These are phyloP conservation scores for Priceomyces castillae DNA, from an alignment of 805 yeast genomes.

Conservation along the genomic window DNA sequence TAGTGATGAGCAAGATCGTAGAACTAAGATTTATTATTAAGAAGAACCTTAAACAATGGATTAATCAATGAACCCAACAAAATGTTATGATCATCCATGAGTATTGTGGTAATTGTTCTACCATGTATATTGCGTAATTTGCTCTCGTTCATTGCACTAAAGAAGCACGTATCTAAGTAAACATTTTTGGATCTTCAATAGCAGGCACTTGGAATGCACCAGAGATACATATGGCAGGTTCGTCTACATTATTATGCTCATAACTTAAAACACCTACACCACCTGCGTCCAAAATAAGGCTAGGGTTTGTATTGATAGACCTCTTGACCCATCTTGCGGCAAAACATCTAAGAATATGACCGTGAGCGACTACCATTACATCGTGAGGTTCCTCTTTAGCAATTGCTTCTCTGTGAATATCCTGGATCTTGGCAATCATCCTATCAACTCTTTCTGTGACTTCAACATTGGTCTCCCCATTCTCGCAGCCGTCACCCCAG, in stretches of 20 bases:
- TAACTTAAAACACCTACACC: constrained; percentile 91
- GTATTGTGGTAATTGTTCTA: no score
- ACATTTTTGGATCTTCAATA: constrained; percentile 32
- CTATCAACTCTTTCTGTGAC: constrained; percentile 72
- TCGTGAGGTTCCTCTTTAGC: constrained; percentile 58
- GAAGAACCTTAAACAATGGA: no score
- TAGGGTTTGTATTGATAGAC: constrained; percentile 64
- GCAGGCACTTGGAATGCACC: constrained; percentile 79
- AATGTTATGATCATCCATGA: no score
- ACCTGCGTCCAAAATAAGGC: constrained; percentile 87
- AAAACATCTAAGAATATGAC: constrained; percentile 86
- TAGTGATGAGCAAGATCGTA: no score
- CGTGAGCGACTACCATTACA: constrained; percentile 84
- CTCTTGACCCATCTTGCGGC: constrained; percentile 83
- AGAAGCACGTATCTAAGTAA: no score
- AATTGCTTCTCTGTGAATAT: constrained; percentile 54
- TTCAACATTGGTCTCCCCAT: constrained; percentile 70
- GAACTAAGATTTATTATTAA: no score
- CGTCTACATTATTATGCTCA: constrained; percentile 78
- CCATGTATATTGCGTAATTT: no score
- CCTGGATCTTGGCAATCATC: constrained; percentile 61
- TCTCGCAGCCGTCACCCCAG: constrained; percentile 92
- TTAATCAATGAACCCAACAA: no score
- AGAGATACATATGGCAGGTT: constrained; percentile 82
- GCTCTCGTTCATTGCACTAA: no score